Evolutionary conservation across 768 basidiomycete species (phyloP).

Genomic region (Galerina marginata): DNA sequence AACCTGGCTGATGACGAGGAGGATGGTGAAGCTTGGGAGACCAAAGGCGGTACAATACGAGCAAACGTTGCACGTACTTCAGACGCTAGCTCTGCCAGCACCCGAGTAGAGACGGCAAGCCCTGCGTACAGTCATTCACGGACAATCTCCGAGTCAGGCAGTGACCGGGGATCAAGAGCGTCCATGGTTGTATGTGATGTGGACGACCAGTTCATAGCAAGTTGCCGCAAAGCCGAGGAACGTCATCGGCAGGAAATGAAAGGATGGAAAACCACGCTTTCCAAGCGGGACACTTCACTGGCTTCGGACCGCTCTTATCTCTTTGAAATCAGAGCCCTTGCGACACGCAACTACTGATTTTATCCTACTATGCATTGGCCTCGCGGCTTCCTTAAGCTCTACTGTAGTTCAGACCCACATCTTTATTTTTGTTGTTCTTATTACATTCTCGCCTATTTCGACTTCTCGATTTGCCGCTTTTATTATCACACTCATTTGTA

Average conservation of each 20-base stretch:
- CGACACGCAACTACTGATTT: constrained; percentile 79
- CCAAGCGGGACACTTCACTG: constrained; percentile 42
- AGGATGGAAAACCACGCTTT: constrained; percentile 65
- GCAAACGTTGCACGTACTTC: constrained; percentile 51
- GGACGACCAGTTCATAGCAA: constrained; percentile 73
- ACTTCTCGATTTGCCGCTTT: constrained; percentile 20
- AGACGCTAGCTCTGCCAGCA: constrained; percentile 37
- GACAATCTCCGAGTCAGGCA: constrained; percentile 76
- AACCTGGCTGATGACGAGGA: constrained; percentile 92
- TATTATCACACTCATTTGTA: constrained; percentile 29
- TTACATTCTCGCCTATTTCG: constrained; percentile 20
- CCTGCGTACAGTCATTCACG: constrained; percentile 68
- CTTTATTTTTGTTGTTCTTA: constrained; percentile 32
- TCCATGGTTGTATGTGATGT: constrained; percentile 76
- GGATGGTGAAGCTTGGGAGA: constrained; percentile 72
- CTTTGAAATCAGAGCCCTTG: constrained; percentile 84
- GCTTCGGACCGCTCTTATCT: constrained; percentile 68
- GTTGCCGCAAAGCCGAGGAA: constrained; percentile 78
- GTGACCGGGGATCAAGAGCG: constrained; percentile 80
- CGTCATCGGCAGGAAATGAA: constrained; percentile 85
- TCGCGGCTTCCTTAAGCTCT: background rate
- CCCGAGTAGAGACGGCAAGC: constrained; percentile 50
- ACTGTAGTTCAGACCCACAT: background rate
- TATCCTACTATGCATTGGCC: constrained; percentile 22
- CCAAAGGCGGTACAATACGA: constrained; percentile 81